Conservation (phyloP, 805 yeast genomes). For the Saturnispora quitensis region DNA sequence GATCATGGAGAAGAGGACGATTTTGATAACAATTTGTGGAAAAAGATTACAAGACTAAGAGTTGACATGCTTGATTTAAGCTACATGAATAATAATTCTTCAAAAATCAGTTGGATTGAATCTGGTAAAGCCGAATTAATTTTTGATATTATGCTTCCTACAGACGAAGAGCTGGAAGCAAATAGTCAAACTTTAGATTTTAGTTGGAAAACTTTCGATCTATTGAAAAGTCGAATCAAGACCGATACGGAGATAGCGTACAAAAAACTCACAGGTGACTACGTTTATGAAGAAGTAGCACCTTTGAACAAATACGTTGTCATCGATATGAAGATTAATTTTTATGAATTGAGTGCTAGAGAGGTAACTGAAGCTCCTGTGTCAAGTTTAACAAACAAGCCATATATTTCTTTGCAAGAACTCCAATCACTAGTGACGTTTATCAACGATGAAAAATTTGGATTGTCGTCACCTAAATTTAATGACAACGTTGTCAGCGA, state of each 20-base stretch:
- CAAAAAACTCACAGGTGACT: conserved; percentile 5
- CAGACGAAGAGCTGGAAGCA: conserved; percentile 26
- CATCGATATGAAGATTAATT: conserved; percentile 56
- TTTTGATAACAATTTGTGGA: conserved; percentile 32
- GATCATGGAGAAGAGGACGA: conserved; percentile 8
- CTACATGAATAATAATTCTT: conserved; percentile 20
- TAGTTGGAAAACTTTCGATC: conserved; percentile 12
- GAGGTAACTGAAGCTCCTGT: conserved; percentile 41
- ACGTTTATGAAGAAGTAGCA: conserved; percentile 6
- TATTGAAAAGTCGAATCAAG: conserved; percentile 7
- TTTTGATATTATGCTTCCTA: conserved; percentile 68
- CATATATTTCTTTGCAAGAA: conserved; percentile 50
- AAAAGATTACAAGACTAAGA: conserved; percentile 39
- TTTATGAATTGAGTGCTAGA: conserved; percentile 52
- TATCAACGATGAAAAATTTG: conserved; percentile 40
- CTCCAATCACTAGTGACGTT: conserved; percentile 53
- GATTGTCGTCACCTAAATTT: conserved; percentile 17
- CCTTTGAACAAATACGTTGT: conserved; percentile 45
- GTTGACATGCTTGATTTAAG: conserved; percentile 31
- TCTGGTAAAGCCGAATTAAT: conserved; percentile 62
- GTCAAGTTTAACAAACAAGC: conserved; percentile 42
- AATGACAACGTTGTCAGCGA: not conserved
- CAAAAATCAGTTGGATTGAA: conserved; percentile 61
- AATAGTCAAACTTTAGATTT: conserved; percentile 13
- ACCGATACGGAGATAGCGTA: conserved; percentile 7